Percentiles rank a stretch among this genome's conserved stretches.
These are phyloP conservation scores for Pyrus pyrifolia DNA, from an alignment of 306 rosid species.

Conservation along the genomic window DNA sequence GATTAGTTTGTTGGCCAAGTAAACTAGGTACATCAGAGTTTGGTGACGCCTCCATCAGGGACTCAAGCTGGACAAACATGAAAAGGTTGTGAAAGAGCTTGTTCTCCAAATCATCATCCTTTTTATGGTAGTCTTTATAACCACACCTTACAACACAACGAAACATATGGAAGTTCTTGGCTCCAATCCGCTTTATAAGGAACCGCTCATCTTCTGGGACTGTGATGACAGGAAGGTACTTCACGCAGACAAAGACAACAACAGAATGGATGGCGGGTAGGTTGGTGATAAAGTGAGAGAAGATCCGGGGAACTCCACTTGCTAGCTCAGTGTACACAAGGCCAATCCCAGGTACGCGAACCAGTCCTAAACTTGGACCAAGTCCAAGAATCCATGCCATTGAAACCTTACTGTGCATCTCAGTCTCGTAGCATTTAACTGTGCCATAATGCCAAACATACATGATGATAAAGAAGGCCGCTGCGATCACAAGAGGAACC, in stretches of 20 bases:
- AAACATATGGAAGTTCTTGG: conserved; percentile 79
- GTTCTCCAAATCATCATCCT: conserved; percentile 75
- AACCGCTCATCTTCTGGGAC: conserved; percentile 94
- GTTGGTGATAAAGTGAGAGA: conserved; percentile 95
- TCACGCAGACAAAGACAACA: conserved; percentile 84
- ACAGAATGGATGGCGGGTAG: conserved; percentile 93
- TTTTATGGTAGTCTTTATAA: conserved; percentile 80
- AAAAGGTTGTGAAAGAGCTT: conserved; percentile 76
- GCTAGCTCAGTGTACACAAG: conserved; percentile 93
- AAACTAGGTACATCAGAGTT: conserved; percentile 78
- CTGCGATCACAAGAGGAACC: conserved; percentile 90
- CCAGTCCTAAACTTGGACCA: conserved; percentile 93
- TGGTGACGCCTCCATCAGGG: conserved; percentile 94
- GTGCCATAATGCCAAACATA: conserved; percentile 94
- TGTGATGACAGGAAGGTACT: conserved; percentile 87
- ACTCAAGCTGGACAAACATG: conserved; percentile 57
- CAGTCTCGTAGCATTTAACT: conserved; percentile 75
- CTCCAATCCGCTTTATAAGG: conserved; percentile 87
- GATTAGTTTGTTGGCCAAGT: conserved; percentile 45
- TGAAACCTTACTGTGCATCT: conserved; percentile 88
- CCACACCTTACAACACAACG: conserved; percentile 91
- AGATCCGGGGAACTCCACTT: conserved; percentile 87
- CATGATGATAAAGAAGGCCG: conserved; percentile 70
- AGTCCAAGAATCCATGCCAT: conserved; percentile 99
- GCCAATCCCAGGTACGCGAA: conserved; percentile 91